Percentiles rank a stretch among this genome's conserved stretches.
Conservation (phyloP, 108 stramenopile genomes). For the Poteriospumella lacustris region DNA sequence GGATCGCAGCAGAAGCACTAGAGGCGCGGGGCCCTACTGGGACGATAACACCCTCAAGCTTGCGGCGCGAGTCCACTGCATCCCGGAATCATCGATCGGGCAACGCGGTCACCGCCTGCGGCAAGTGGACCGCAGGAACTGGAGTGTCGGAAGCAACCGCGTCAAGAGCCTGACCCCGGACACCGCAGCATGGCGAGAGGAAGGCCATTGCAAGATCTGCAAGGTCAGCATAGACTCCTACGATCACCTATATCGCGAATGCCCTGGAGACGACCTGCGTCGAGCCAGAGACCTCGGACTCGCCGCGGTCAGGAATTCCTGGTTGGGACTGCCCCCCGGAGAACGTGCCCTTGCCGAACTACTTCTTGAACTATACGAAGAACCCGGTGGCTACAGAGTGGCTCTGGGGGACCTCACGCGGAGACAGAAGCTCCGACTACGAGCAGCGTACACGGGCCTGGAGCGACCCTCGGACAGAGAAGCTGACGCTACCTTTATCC, state of each 20-base stretch:
- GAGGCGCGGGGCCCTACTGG: neutral
- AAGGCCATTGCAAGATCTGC: neutral
- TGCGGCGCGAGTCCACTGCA: neutral
- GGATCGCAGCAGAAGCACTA: neutral
- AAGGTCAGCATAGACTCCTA: neutral
- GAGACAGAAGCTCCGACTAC: neutral
- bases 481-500: neutral
- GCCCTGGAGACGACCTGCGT: neutral
- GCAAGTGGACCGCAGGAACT: neutral
- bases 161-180: neutral
- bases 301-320: neutral
- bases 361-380: neutral
- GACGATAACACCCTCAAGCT: neutral
- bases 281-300: neutral
- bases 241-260: neutral
- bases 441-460: neutral
- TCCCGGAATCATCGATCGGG: neutral
- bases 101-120: neutral
- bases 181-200: neutral
- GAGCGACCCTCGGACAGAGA: slow-evolving; percentile 1
- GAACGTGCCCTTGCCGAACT: neutral
- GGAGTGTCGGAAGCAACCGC: neutral
- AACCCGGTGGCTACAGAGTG: neutral
- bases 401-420: neutral
- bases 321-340: neutral